Conservation (phyloP, 1,284 basidiomycete species). For the Termitomyces sp. region DNA sequence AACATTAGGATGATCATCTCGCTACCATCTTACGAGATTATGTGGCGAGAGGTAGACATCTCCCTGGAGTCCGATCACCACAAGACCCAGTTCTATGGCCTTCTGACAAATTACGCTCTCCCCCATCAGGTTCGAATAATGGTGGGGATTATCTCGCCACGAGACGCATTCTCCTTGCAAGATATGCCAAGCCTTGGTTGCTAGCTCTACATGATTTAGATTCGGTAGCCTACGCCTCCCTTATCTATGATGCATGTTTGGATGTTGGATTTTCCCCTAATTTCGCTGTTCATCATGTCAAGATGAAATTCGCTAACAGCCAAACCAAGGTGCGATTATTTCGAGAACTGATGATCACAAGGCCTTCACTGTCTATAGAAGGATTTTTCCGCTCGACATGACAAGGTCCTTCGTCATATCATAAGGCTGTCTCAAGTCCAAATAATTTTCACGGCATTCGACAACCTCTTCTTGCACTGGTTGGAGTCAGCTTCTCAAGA, state of each 20-base stretch:
- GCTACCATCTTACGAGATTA: conserved; percentile 61
- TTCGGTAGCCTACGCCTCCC: conserved; percentile 38
- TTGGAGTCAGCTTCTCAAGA: conserved; percentile 40
- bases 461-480: conserved; percentile 63
- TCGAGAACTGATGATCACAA: conserved; percentile 1
- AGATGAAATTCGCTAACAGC: conserved; percentile 5
- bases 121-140: conserved; percentile 42
- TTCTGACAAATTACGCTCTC: conserved; percentile 31
- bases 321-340: conserved; percentile 11
- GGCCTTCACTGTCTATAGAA: conserved; percentile 18
- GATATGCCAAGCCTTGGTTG: conserved; percentile 61
- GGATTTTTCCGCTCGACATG: conserved; percentile 19
- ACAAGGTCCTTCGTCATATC: conserved; percentile 46
- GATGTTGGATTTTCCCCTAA: conserved; percentile 31
- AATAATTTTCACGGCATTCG: conserved; percentile 56
- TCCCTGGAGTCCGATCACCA: conserved; percentile 60
- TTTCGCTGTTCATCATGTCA: conserved; percentile 13
- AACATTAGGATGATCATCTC: conserved; percentile 52
- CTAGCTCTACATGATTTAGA: conserved; percentile 58
- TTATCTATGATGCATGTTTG: conserved; percentile 45
- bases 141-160: conserved; percentile 61
- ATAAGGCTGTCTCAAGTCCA: conserved; percentile 48
- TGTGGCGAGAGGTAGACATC: conserved; percentile 42
- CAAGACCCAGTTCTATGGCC: conserved; percentile 47
- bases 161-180: conserved; percentile 41